Conservation (phyloP, 495 filamentous ascomycete species). For the Saxophila tyrrhenica region DNA sequence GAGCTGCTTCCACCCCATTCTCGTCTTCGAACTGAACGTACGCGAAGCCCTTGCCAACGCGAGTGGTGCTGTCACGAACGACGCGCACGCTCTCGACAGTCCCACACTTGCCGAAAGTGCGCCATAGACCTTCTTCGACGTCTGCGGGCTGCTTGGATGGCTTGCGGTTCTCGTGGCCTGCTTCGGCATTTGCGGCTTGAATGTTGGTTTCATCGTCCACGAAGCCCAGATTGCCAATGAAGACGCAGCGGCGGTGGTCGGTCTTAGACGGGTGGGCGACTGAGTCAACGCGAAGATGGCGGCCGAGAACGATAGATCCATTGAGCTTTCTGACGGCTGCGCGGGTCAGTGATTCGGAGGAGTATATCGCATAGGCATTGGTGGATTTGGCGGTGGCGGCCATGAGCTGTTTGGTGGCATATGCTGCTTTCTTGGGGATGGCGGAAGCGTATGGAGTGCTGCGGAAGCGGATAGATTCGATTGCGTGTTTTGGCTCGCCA, state of each 20-base stretch:
- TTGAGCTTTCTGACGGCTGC: slow-evolving; percentile 70
- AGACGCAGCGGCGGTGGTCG: slow-evolving; percentile 83
- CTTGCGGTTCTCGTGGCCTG: slow-evolving; percentile 43
- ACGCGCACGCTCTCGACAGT: slow-evolving; percentile 88
- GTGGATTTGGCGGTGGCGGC: slow-evolving; percentile 82
- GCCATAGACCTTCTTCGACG: slow-evolving; percentile 92
- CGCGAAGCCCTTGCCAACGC: slow-evolving; percentile 93
- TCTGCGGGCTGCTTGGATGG: slow-evolving; percentile 61
- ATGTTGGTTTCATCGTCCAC: slow-evolving; percentile 69
- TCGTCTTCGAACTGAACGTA: slow-evolving; percentile 94
- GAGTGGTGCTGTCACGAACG: slow-evolving; percentile 75
- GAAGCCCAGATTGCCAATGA: slow-evolving; percentile 93
- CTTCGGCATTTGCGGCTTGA: slow-evolving; percentile 42
- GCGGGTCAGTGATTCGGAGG: slow-evolving; percentile 56
- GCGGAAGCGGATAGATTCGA: slow-evolving; percentile 86
- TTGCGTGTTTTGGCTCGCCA: slow-evolving; percentile 17
- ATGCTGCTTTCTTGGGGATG: slow-evolving; percentile 86
- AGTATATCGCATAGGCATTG: slow-evolving; percentile 89
- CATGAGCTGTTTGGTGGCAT: slow-evolving; percentile 69
- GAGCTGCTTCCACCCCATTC: slow-evolving; percentile 77
- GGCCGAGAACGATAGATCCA: slow-evolving; percentile 68
- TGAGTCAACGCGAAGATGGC: slow-evolving; percentile 81
- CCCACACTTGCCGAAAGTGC: slow-evolving; percentile 61
- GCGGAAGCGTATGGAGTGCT: slow-evolving; percentile 70
- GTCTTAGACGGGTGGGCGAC: slow-evolving; percentile 75